Base-by-base conservation (phyloP, 1,139 yeast species). In the Blastobotrys persicus region DNA sequence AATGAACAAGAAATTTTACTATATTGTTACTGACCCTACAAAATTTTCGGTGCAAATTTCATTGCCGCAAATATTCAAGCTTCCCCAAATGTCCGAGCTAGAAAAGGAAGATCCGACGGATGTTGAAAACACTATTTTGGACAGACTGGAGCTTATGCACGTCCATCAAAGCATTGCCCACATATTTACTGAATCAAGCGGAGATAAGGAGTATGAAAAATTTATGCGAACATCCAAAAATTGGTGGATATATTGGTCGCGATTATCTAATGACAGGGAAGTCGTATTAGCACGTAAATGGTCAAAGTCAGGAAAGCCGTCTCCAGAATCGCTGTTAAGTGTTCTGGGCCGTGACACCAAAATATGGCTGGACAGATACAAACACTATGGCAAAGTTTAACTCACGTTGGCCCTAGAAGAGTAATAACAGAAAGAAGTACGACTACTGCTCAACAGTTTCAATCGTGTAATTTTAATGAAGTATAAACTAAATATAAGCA, bases 171-270 rank as follows among this genome's bases (percentile, higher is more conserved):
- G 53, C 13, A 47, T 63, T 40, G 50, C 55, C 9, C 58, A 57
- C 23, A 50, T 63, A 12, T 31, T 44, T 13, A 40, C 50, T 19
- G 49, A 48, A n/a, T 42, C 40, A 31, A 46, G 49, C 18, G 55
- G 55, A 2, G 56, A 50, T 31, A 47, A 48, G 28, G 67, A 62
- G 45, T 44, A 55, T 13, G 68, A 64, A 44, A 55, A 60, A 43
- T 64, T 63, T 44, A 52, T 63, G 3, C 48, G 66, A 4, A 63
- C 68, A 1, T 47, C 56, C 5, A 52, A 55, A 14, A 60, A 62
- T 41, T 64, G 68, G 68, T 64, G 68, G 66, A 51, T 63, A 2
- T 64, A 63, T 38, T 63, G 66, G 66, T 50, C 63, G 2, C 49
- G 51, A 28, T 49, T 64, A 11, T 44, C 59, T 2, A 60, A 59